phyloP scores from a whole-genome alignment of 2,329 filamentous ascomycete genomes.

The Sordariomycetes sp. region DNA sequence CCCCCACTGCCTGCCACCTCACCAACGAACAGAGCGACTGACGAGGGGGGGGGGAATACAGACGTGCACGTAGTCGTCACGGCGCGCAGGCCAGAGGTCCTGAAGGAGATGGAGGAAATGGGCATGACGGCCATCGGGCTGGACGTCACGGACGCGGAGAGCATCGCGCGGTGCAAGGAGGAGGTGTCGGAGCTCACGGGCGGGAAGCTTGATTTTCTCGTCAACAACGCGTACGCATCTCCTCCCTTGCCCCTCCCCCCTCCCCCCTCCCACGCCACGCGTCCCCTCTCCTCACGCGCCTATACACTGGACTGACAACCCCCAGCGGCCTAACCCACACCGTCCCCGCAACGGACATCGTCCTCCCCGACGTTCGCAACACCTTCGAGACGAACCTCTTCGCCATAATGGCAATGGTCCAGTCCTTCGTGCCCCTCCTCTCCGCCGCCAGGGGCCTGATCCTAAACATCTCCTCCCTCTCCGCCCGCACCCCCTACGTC shows the following conservation, averaged over 20 bases:
- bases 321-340: slow-evolving; percentile 35
- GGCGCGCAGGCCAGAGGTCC: slow-evolving; percentile 33
- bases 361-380: slow-evolving; percentile 34
- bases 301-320: not conserved
- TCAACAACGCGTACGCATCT: slow-evolving; percentile 41
- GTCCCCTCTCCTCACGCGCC: not conserved
- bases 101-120: slow-evolving; percentile 27
- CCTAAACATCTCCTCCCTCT: slow-evolving; percentile 40
- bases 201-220: slow-evolving; percentile 41
- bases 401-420: slow-evolving; percentile 40
- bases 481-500: slow-evolving; percentile 34
- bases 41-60: slow-evolving; percentile 13
- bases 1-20: not conserved
- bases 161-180: slow-evolving; percentile 32
- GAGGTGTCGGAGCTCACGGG: slow-evolving; percentile 32
- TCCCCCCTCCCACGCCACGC: slow-evolving; percentile 7
- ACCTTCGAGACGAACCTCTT: slow-evolving; percentile 46
- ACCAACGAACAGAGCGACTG: not conserved
- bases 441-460: slow-evolving; percentile 36
- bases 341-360: slow-evolving; percentile 36
- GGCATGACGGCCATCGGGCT: slow-evolving; percentile 36
- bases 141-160: slow-evolving; percentile 38
- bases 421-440: slow-evolving; percentile 34
- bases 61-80: slow-evolving; percentile 43
- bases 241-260: not conserved